Evolutionary conservation across 2,329 filamentous ascomycete genomes (phyloP).

Genomic region (Nemania abortiva): DNA sequence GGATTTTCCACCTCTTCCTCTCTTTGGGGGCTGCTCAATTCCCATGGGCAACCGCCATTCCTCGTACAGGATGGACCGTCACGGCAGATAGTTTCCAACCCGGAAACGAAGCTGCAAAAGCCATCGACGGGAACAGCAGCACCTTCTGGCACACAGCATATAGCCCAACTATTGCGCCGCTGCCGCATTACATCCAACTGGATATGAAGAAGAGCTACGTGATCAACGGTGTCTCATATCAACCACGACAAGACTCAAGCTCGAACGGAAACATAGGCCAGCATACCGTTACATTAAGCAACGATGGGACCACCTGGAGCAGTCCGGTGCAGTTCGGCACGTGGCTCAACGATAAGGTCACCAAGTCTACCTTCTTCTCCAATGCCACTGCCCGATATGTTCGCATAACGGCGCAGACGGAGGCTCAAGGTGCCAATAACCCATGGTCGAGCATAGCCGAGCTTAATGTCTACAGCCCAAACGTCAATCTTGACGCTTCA

Average conservation of each 20-base stretch:
- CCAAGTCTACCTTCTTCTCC: conserved; percentile 53
- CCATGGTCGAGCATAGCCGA: conserved; percentile 52
- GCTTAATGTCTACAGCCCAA: conserved; percentile 49
- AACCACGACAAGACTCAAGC: conserved; percentile 48
- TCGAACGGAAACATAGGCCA: conserved; percentile 49
- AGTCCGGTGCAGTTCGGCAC: conserved; percentile 49
- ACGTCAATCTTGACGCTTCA: conserved; percentile 36
- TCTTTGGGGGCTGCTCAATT: conserved; percentile 38
- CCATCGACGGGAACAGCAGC: conserved; percentile 48
- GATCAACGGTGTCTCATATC: conserved; percentile 50
- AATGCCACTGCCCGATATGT: conserved; percentile 49
- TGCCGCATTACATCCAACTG: conserved; percentile 51
- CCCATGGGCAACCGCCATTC: conserved; percentile 41
- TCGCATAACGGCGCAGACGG: conserved; percentile 48
- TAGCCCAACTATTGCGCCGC: conserved; percentile 33
- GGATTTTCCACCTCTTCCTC: conserved; percentile 30
- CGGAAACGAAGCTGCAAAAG: conserved; percentile 48
- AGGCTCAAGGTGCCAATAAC: conserved; percentile 46
- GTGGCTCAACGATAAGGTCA: conserved; percentile 47
- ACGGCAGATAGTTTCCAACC: conserved; percentile 48
- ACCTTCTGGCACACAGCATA: conserved; percentile 51
- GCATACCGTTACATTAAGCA: conserved; percentile 49
- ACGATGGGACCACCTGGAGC: conserved; percentile 47
- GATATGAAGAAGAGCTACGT: conserved; percentile 47
- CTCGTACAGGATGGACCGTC: conserved; percentile 47